A percentile compares a stretch with the other conserved stretches of the same genome.
Evolutionary conservation across 2,329 filamentous ascomycete genomes (phyloP).

Genomic region (Ceratocystis cubensis): DNA sequence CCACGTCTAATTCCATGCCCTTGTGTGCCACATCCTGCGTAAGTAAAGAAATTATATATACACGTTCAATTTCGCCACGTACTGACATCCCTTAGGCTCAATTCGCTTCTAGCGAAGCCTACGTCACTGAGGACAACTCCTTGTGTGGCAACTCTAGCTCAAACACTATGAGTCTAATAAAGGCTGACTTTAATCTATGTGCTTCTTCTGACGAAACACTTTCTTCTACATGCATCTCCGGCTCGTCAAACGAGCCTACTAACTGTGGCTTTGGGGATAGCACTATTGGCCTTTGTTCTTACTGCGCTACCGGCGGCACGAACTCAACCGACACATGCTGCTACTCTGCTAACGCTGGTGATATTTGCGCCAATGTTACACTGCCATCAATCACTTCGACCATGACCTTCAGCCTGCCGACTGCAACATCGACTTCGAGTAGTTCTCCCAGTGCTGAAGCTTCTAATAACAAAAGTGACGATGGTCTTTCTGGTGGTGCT

Average conservation of each 20-base stretch:
- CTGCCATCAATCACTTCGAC: slow-evolving; percentile 64
- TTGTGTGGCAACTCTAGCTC: slow-evolving; percentile 56
- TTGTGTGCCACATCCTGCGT: slow-evolving; percentile 86
- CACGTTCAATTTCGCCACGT: not conserved
- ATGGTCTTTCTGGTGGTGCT: slow-evolving; percentile 58
- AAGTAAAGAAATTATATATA: slow-evolving; percentile 27
- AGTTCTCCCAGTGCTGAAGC: slow-evolving; percentile 29
- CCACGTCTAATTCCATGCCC: slow-evolving; percentile 52
- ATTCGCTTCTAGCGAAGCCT: slow-evolving; percentile 78
- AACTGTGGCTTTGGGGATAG: slow-evolving; percentile 76
- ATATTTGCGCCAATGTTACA: slow-evolving; percentile 60
- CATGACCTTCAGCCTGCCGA: slow-evolving; percentile 44
- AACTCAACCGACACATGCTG: slow-evolving; percentile 96
- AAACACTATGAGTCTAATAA: slow-evolving; percentile 62
- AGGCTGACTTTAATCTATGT: slow-evolving; percentile 86
- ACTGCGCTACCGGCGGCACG: slow-evolving; percentile 68
- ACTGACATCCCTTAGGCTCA: slow-evolving; percentile 43
- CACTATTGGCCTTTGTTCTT: slow-evolving; percentile 68
- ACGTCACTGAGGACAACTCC: slow-evolving; percentile 59
- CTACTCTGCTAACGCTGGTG: slow-evolving; percentile 63
- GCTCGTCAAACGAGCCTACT: slow-evolving; percentile 63
- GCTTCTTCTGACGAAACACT: slow-evolving; percentile 70
- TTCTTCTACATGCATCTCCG: slow-evolving; percentile 59
- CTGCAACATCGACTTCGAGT: slow-evolving; percentile 34
- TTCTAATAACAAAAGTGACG: slow-evolving; percentile 23